Evolutionary conservation across 768 basidiomycete genomes (phyloP).

Genomic region (Hortiboletus campestris): DNA sequence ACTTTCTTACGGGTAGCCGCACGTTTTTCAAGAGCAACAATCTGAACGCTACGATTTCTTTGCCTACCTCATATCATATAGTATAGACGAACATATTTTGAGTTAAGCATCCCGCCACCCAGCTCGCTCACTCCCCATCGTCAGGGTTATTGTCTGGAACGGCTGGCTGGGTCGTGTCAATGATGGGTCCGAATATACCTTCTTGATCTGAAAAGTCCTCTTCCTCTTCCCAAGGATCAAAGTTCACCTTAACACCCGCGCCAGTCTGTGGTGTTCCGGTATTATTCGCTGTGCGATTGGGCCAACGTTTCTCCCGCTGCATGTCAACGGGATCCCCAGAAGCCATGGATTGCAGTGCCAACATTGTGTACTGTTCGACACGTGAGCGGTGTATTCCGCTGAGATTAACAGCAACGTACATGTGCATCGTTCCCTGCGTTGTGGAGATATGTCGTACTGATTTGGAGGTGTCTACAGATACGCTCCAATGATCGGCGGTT

Average conservation of each 20-base stretch:
- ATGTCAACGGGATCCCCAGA: conserved; percentile 68
- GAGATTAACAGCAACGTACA: conserved; percentile 40
- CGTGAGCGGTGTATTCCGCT: not conserved
- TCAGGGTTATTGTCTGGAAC: conserved; percentile 3
- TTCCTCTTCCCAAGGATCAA: conserved; percentile 61
- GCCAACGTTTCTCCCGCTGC: conserved; percentile 81
- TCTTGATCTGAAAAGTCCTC: conserved; percentile 45
- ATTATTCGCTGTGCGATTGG: conserved; percentile 45
- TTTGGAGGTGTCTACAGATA: conserved; percentile 60
- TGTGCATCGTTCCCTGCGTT: conserved; percentile 88
- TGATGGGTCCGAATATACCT: conserved; percentile 32
- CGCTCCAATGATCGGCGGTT: conserved; percentile 58
- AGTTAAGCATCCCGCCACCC: not conserved
- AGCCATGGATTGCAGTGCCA: conserved; percentile 68
- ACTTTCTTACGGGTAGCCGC: not conserved
- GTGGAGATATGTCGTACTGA: conserved; percentile 58
- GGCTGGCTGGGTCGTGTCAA: conserved; percentile 11
- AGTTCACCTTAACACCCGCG: conserved; percentile 49
- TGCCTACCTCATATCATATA: conserved; percentile 7
- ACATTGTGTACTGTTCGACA: conserved; percentile 62
- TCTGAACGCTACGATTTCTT: conserved; percentile 2
- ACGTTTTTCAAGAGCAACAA: not conserved
- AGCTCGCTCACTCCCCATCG: not conserved
- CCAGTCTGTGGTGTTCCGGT: conserved; percentile 22
- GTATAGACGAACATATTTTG: not conserved